Evolutionary conservation across 2,329 filamentous ascomycete species (phyloP), one percentile per base, ranked within the genome.

Genomic region (Arthrobotrys entomopaga): DNA sequence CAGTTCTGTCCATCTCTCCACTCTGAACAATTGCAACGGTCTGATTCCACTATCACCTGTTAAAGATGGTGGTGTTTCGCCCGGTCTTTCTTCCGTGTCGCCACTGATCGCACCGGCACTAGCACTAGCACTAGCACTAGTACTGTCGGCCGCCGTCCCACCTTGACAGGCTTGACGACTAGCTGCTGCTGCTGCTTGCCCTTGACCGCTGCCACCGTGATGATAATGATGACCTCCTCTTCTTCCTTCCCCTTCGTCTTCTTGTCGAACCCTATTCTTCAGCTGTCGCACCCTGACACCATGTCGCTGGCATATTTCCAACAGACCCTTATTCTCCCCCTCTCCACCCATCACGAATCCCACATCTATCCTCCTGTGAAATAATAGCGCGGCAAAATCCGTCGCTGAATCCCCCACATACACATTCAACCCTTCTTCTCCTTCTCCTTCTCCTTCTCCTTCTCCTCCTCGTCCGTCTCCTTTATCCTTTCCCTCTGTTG

Each of bases 351-450:
- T 72, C 48, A 72, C 56, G 19, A 72, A 72, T 53, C 52, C 60
- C 20, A 58, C 22, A 42, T 65, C 54, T 19, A 72, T 49, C 38
- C 46, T 60, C 19, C 43, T 22, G 26, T 59, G 63, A 26, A 65
- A 60, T 65, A 72, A 60, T 65, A 72, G 49, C 60, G 60, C 67
- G 67, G 67, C 54, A 72, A 72, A 65, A 46, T 72, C 67, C 60
- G 67, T 72, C 19, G 66, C 42, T 13, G 66, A 72, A 46, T 72
- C 66, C 48, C 66, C 66, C 52, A 72, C 66, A 49, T 72, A 72
- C 42, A 72, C 38, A n/a, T 58, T 65, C 29, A 24, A 63, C 43
- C 66, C 43, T 53, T 49, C 22, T 43, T 61, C 13, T 46, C 10
- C 43, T 22, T 16, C 24, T 53, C 54, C 54, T 26, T 40, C 46